phyloP scores from a whole-genome alignment of 345 rosid species.

The Limnanthes douglasii region DNA sequence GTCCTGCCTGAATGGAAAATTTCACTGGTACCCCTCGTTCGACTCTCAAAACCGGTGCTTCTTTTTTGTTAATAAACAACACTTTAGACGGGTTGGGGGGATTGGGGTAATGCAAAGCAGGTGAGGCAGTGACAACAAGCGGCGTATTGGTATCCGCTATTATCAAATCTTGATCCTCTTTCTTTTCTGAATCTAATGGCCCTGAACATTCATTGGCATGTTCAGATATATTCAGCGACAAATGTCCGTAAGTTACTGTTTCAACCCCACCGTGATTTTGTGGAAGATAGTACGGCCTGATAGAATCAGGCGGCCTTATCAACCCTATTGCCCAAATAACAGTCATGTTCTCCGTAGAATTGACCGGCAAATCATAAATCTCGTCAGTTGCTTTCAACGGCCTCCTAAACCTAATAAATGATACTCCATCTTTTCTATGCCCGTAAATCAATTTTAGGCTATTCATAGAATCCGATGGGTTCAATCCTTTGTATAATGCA shows the following conservation, averaged over 20 bases:
- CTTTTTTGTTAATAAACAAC: constrained; percentile 21
- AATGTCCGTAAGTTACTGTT: constrained; percentile 17
- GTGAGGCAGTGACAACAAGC: constrained; percentile 21
- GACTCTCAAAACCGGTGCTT: constrained; percentile 21
- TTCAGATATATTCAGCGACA: constrained; percentile 12
- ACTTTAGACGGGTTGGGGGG: constrained; percentile 22
- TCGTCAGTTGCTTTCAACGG: constrained; percentile 42
- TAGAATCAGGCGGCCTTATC: constrained; percentile 71
- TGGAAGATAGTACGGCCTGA: constrained; percentile 73
- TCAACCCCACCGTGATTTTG: constrained; percentile 62
- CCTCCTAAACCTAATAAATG: constrained; percentile 69
- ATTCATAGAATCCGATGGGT: constrained; percentile 31
- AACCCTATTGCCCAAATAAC: constrained; percentile 93
- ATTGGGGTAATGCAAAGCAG: constrained; percentile 20
- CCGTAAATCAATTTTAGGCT: constrained; percentile 65
- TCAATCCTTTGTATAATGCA: constrained; percentile 31
- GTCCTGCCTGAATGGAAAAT: constrained; percentile 20
- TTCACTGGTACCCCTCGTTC: constrained; percentile 26
- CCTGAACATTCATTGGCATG: constrained; percentile 21
- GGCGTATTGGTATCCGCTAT: constrained; percentile 20
- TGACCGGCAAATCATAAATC: constrained; percentile 66
- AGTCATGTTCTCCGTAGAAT: constrained; percentile 25
- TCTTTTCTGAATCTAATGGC: constrained; percentile 17
- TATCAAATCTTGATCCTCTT: constrained; percentile 18
- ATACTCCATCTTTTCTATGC: constrained; percentile 87